A percentile compares a stretch with the other conserved stretches of the same genome.
Evolutionary conservation across 164 flowering plant species (phyloP).

Genomic region (Platanus orientalis): DNA sequence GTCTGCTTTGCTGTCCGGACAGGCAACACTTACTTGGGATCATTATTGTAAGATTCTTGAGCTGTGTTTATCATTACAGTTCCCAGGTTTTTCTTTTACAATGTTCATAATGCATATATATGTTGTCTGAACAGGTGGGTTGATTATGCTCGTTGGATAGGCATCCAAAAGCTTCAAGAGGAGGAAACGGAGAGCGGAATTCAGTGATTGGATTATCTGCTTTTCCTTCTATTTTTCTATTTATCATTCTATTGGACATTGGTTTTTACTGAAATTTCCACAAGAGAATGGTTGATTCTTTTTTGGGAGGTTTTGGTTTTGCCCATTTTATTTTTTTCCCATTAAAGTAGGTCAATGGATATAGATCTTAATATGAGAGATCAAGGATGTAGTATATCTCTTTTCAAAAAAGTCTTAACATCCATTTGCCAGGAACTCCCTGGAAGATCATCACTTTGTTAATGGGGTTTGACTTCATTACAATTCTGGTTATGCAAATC

Average conservation of each 20-base stretch:
- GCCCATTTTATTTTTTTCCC: too few species aligned
- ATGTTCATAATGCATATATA: not conserved
- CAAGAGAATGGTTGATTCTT: not conserved
- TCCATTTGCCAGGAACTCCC: too few species aligned
- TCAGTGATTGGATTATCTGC: not conserved
- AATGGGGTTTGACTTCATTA: too few species aligned
- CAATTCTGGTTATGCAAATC: too few species aligned
- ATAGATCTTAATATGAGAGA: too few species aligned
- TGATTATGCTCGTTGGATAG: constrained; percentile 85
- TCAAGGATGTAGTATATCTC: too few species aligned
- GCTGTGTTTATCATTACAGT: too few species aligned
- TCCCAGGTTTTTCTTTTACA: not conserved
- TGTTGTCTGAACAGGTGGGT: constrained; percentile 83
- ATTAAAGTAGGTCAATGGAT: too few species aligned
- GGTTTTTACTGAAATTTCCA: not conserved
- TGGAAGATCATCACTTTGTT: too few species aligned
- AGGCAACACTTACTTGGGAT: constrained; percentile 95
- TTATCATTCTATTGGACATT: not conserved
- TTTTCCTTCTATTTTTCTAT: not conserved
- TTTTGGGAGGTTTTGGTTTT: too few species aligned
- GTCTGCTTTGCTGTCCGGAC: constrained; percentile 88
- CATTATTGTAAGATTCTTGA: constrained; percentile 63
- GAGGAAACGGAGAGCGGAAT: constrained; percentile 12
- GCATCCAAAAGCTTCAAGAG: constrained; percentile 66
- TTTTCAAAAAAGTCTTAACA: too few species aligned